Evolutionary conservation across 306 rosid species (phyloP).

Genomic region (Cucurbita argyrosperma): DNA sequence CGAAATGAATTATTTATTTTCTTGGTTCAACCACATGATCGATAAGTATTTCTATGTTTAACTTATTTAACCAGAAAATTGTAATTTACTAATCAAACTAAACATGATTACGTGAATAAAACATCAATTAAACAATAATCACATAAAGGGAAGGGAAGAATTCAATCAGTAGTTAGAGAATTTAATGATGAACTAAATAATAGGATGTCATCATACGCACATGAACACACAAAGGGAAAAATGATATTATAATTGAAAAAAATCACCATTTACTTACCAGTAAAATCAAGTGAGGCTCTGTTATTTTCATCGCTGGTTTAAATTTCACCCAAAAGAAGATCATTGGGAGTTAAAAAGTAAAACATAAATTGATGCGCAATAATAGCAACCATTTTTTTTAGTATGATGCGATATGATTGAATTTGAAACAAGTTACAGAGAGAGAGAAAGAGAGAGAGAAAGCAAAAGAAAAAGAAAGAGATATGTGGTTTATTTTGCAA

Average conservation of each 20-base stretch:
- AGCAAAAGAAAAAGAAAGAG: background rate
- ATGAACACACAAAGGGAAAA: background rate
- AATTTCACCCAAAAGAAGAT: background rate
- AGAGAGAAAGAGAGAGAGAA: background rate
- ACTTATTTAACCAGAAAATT: too few species aligned
- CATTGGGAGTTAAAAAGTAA: background rate
- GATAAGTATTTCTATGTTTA: too few species aligned
- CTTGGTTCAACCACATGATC: too few species aligned
- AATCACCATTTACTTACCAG: background rate
- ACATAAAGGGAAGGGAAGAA: background rate
- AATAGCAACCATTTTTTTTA: background rate
- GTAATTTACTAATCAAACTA: too few species aligned
- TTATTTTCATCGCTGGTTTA: background rate
- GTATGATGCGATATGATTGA: conserved; percentile 4
- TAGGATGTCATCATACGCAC: background rate
- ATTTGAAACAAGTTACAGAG: background rate
- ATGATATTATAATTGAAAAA: background rate
- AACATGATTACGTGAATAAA: too few species aligned
- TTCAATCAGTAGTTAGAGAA: background rate
- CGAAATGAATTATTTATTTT: too few species aligned
- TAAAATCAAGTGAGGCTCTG: background rate
- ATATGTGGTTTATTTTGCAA: background rate
- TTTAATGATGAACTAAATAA: background rate
- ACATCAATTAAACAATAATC: background rate
- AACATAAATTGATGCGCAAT: background rate